phyloP scores from a whole-genome alignment of 1,284 basidiomycete genomes.

The Cryptococcus sp. region DNA sequence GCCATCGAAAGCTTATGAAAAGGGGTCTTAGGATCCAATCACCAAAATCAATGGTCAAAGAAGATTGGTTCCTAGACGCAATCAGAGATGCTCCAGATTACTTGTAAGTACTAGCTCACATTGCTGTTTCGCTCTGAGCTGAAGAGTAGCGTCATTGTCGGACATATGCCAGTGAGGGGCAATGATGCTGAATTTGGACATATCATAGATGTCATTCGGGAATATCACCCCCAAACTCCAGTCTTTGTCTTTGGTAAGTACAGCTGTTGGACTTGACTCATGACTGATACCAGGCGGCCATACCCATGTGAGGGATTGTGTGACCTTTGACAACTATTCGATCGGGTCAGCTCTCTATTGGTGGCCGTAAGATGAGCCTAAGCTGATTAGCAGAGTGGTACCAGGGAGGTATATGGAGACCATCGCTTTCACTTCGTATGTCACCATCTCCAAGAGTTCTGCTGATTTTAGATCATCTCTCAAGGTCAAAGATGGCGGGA shows the following conservation, averaged over 20 bases:
- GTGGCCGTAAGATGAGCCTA: constrained; percentile 40
- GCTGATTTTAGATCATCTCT: not conserved
- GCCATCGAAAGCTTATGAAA: constrained; percentile 46
- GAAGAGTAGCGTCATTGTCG: constrained; percentile 47
- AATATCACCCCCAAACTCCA: constrained; percentile 65
- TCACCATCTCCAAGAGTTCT: constrained; percentile 4
- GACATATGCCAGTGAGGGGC: constrained; percentile 46
- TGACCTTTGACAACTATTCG: constrained; percentile 49
- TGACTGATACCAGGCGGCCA: constrained; percentile 52
- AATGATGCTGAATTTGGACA: constrained; percentile 56
- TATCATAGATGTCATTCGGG: constrained; percentile 69
- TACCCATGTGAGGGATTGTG: constrained; percentile 72
- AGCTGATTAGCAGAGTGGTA: constrained; percentile 53
- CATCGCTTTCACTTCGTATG: constrained; percentile 56
- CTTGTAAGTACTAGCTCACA: constrained; percentile 51
- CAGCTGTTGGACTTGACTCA: not conserved
- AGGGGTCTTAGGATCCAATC: constrained; percentile 67
- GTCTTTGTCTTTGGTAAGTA: constrained; percentile 71
- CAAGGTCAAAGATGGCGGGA: constrained; percentile 1
- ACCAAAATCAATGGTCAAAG: constrained; percentile 68
- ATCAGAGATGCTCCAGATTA: constrained; percentile 75
- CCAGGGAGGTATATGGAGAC: constrained; percentile 86
- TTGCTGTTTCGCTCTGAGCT: not conserved
- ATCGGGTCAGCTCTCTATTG: constrained; percentile 35
- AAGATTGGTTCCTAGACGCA: constrained; percentile 63